Conservation (phyloP, 2,329 filamentous ascomycete genomes). For the Byssothecium circinans region DNA sequence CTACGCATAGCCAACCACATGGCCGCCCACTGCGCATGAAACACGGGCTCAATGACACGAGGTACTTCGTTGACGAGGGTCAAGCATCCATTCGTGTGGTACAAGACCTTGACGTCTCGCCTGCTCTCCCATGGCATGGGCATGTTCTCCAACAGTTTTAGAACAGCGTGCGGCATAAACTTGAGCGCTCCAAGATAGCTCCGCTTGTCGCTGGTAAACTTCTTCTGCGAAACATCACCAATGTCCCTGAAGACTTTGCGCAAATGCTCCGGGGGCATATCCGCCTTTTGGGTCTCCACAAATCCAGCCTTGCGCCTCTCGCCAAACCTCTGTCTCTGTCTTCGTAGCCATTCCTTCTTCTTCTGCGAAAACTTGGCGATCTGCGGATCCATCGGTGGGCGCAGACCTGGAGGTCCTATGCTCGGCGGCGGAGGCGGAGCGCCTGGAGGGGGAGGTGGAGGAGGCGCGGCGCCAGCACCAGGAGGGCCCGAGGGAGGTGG, state of each 20-base stretch:
- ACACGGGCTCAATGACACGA: slow-evolving; percentile 94
- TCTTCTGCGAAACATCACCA: slow-evolving; percentile 98
- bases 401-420: slow-evolving; percentile 64
- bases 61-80: slow-evolving; percentile 97
- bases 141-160: slow-evolving; percentile 99
- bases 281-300: slow-evolving; percentile 96
- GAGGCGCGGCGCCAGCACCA: slow-evolving; percentile 12
- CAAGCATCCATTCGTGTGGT: slow-evolving; percentile 96
- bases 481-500: slow-evolving; percentile 35
- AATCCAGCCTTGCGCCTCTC: slow-evolving; percentile 97
- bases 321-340: slow-evolving; percentile 87
- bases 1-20: slow-evolving; percentile 99
- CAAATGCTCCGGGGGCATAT: slow-evolving; percentile 97
- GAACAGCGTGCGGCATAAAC: slow-evolving; percentile 97
- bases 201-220: slow-evolving; percentile 97
- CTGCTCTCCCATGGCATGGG: slow-evolving; percentile 99
- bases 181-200: slow-evolving; percentile 97
- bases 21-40: slow-evolving; percentile 97
- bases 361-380: slow-evolving; percentile 96
- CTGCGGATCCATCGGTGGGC: slow-evolving; percentile 77
- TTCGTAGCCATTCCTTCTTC: slow-evolving; percentile 97
- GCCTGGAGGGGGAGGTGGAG: slow-evolving; percentile 63
- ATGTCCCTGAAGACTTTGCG: slow-evolving; percentile 99
- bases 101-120: slow-evolving; percentile 94
- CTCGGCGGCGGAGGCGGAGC: slow-evolving; percentile 55